phyloP scores from a whole-genome alignment of 768 basidiomycete genomes.

The Boletus rubescentipes region DNA sequence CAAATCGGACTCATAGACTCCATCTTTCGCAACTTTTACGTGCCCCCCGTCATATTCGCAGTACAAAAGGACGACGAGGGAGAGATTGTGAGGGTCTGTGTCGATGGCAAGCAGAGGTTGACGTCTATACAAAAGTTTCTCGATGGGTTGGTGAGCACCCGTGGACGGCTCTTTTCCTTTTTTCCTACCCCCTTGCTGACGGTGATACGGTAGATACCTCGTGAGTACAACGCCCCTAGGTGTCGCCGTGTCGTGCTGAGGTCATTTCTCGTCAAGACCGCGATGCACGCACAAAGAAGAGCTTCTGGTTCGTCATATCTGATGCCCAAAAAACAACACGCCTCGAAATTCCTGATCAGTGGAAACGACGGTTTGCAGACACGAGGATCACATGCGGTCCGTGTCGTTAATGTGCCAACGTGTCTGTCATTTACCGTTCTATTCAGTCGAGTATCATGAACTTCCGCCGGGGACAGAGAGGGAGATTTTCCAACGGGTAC shows the following conservation, averaged over 20 bases:
- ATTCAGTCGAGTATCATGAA: constrained; percentile 59
- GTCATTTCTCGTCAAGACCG: constrained; percentile 42
- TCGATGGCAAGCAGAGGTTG: constrained; percentile 55
- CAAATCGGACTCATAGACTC: constrained; percentile 57
- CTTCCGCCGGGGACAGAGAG: constrained; percentile 60
- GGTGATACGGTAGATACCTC: constrained; percentile 45
- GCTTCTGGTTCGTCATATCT: constrained; percentile 60
- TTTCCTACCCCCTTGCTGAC: constrained; percentile 3
- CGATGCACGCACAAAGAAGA: constrained; percentile 56
- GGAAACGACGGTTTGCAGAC: constrained; percentile 49
- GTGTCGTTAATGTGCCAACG: constrained; percentile 17
- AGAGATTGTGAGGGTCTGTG: constrained; percentile 41
- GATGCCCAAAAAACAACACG: constrained; percentile 43
- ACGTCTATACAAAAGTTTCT: constrained; percentile 47
- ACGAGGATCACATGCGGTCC: constrained; percentile 70
- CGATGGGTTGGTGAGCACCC: constrained; percentile 41
- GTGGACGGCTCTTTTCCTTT: background rate
- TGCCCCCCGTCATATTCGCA: constrained; percentile 52
- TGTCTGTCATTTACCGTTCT: background rate
- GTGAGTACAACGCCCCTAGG: constrained; percentile 34
- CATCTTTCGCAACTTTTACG: constrained; percentile 52
- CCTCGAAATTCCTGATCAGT: constrained; percentile 51
- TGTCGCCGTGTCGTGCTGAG: constrained; percentile 14
- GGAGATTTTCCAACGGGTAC: constrained; percentile 82
- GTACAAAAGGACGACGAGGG: constrained; percentile 42